Percentiles rank a stretch among this genome's conserved stretches.
Conservation (phyloP, 768 basidiomycete species). For the Podaxis sp. region DNA sequence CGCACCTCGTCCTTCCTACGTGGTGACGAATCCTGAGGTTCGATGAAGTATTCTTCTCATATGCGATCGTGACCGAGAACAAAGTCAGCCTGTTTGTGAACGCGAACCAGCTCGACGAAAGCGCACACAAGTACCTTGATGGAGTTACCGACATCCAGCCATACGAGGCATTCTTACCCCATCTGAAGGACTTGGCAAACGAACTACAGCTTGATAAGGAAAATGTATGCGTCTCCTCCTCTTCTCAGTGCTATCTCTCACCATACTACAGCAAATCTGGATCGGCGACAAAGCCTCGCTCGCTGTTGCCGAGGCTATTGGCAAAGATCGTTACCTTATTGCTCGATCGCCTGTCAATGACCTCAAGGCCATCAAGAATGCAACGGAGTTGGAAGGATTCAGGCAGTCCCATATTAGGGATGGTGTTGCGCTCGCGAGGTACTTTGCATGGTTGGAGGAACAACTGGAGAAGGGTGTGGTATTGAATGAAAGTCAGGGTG, state of each 20-base stretch:
- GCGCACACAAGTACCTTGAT: conserved; percentile 45
- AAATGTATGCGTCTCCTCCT: conserved; percentile 21
- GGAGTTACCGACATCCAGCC: conserved; percentile 58
- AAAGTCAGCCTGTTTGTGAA: conserved; percentile 70
- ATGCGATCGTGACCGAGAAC: conserved; percentile 67
- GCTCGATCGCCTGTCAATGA: conserved; percentile 72
- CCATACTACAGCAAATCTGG: conserved; percentile 55
- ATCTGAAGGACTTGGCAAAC: conserved; percentile 48
- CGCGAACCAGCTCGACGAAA: conserved; percentile 40
- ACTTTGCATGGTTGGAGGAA: conserved; percentile 95
- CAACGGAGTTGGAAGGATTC: conserved; percentile 84
- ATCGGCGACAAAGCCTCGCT: conserved; percentile 76
- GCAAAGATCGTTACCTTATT: conserved; percentile 50
- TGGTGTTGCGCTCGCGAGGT: conserved; percentile 80
- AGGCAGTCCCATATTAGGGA: conserved; percentile 85
- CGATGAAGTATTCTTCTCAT: conserved; percentile 81
- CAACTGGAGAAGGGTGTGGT: conserved; percentile 56
- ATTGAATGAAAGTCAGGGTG: conserved; percentile 76
- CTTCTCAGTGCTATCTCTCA: neutral
- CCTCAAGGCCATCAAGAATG: conserved; percentile 78
- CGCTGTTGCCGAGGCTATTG: conserved; percentile 78
- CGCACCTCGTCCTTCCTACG: neutral
- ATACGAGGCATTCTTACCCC: conserved; percentile 64
- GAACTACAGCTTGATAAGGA: conserved; percentile 28
- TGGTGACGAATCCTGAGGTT: neutral